Evolutionary conservation across 352 stramenopile genomes (phyloP), one percentile per base, ranked within the genome.

Genomic region (Globisporangium nagaii): DNA sequence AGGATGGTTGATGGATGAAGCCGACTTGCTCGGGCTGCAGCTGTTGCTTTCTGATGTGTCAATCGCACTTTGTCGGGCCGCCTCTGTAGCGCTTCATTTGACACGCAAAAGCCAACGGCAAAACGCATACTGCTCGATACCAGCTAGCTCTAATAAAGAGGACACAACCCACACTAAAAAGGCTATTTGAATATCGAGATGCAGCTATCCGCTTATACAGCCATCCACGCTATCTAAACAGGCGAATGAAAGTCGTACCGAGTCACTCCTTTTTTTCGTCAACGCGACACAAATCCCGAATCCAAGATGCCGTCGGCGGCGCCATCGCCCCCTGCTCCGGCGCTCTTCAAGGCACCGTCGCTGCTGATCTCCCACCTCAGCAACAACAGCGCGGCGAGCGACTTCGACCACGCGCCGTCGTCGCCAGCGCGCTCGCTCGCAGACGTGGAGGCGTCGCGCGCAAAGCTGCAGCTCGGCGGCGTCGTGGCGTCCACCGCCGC

Each of bases 401-500:
- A 62, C 24, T 62, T 62, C 19, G 25, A 11, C 3, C 32, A 20
- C 30, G 5, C 35, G 11, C n/a, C n/a, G n/a, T 43, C 44, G 3
- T 4, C 28, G 2, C 4, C 25, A 3, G 12, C 13, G 11, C 3
- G 24, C 10, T n/a, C 35, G 8, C 24, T 6, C 31, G 9, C 34
- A 17, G 13, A 13, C 20, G 5, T 31, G 6, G 30, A 30, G 1
- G 13, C 27, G 17, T 12, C 39, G 31, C 47, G 20, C 32, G 46
- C 47, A 13, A 47, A 41, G n/a, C 34, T 63, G n/a, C 59, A 24
- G 9, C 36, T 77, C 3, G 62, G 61, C 17, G 46, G 53, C 7
- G 60, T 60, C 1, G 9, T 67, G 15, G 35, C 50, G 15, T 36
- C 64, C 25, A 86, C 75, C 8, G 64, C 84, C 10, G 51, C 69